Evolutionary conservation across 2,329 filamentous ascomycete species (phyloP), one percentile per base, ranked within the genome.

Genomic region (Chaetomium sp.): DNA sequence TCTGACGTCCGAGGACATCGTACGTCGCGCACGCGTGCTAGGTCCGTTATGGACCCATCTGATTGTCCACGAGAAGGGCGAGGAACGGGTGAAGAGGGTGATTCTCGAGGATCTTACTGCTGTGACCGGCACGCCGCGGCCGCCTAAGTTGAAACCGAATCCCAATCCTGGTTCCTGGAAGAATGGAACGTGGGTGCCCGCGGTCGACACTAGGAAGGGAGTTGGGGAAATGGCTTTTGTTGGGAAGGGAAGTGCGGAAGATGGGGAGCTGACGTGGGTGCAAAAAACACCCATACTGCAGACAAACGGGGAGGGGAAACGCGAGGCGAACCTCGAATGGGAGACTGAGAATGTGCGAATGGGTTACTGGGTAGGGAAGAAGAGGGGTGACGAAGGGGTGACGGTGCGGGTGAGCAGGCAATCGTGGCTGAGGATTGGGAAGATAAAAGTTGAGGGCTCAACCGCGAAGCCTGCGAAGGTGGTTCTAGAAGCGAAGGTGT

Each of bases 1-100:
- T 27, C 19, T 27, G 19, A 37, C 72, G 0, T 71, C 76, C n/a
- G 70, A 74, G 3, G 76, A 81, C 1, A 77, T 54, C 7, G n/a
- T 54, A n/a, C 47, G 53, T 5, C 19, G 8, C 9, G 19, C 19
- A 27, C 40, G 35, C 2, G 48, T 91, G 12, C 66, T 60, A 2
- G 59, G 59, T 72, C 5, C 74, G 4, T 68, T 89, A 5, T 95
- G 89, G 88, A 86, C 74, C 52, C 64, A 50, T 36, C 10, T 38
- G 4, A 38, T 38, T 2, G 7, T n/a, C 3, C 1, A 6, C 11
- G 40, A 12, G 40, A 42, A 42, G 6, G 10, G 14, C 33, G 1
- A 11, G 11, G 14, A 12, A 3, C 12, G 14, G 11, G 45, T 53
- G 7, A 71, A 68, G 60, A 69, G 76, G 27, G 60, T 76, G 8